These are phyloP conservation scores for Strobilomyces dryophilus DNA, from an alignment of 768 basidiomycete species.

Conservation along the genomic window DNA sequence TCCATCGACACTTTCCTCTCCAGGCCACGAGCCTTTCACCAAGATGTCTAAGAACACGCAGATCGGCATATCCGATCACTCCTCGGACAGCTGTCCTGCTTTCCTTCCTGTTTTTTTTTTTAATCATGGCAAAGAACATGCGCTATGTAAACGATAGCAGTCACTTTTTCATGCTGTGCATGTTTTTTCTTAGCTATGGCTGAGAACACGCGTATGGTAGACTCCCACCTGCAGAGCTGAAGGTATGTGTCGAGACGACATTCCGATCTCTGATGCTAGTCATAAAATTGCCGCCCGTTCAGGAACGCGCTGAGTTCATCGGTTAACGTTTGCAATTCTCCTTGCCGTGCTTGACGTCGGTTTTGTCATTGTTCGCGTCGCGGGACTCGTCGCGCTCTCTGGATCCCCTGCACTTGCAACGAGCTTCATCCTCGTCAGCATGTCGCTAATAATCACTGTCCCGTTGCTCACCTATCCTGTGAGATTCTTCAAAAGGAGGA, in stretches of 20 bases:
- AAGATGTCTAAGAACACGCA: too few species aligned
- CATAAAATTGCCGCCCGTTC: neutral
- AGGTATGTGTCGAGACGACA: constrained; percentile 8
- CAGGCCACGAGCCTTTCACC: too few species aligned
- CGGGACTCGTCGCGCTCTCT: constrained; percentile 9
- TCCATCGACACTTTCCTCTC: too few species aligned
- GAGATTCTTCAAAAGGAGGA: neutral
- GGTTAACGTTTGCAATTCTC: constrained; percentile 18
- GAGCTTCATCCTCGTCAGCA: constrained; percentile 9
- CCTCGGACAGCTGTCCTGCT: too few species aligned
- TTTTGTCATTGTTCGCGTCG: constrained; percentile 15
- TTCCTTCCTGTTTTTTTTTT: too few species aligned
- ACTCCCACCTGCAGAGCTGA: constrained; percentile 20
- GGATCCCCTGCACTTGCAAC: constrained; percentile 8
- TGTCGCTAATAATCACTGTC: constrained; percentile 4
- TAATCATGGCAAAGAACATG: too few species aligned
- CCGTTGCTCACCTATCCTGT: constrained; percentile 1
- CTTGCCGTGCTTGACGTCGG: constrained; percentile 21
- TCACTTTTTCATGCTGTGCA: constrained; percentile 9
- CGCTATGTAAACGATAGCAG: too few species aligned
- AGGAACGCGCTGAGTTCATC: constrained; percentile 13
- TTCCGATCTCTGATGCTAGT: neutral
- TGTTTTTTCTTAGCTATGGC: constrained; percentile 18
- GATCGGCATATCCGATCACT: too few species aligned
- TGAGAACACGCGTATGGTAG: constrained; percentile 19